Evolutionary conservation across 805 yeast genomes (phyloP).

Genomic region (Saturnispora bothae): DNA sequence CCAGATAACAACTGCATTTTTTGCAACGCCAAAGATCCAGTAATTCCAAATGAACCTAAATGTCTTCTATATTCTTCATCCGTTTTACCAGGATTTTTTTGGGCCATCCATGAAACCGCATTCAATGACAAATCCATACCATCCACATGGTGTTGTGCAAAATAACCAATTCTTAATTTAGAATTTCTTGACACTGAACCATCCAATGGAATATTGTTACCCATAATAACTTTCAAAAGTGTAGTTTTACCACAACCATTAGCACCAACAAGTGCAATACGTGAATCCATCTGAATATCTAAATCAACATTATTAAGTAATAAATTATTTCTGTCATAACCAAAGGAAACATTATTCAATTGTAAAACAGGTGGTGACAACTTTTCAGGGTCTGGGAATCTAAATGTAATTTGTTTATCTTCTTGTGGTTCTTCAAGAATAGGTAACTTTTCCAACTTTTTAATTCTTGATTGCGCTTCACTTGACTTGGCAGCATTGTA

Average conservation of each 20-base stretch:
- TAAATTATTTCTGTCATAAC: constrained; percentile 58
- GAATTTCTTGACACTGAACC: constrained; percentile 78
- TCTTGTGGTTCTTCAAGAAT: constrained; percentile 89
- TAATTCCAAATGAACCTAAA: constrained; percentile 93
- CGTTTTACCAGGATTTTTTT: constrained; percentile 80
- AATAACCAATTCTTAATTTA: constrained; percentile 86
- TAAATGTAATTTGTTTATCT: constrained; percentile 73
- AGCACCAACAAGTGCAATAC: constrained; percentile 97
- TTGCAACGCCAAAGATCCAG: constrained; percentile 87
- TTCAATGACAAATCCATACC: constrained; percentile 81
- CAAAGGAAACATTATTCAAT: constrained; percentile 77
- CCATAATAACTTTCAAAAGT: constrained; percentile 76
- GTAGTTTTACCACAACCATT: constrained; percentile 99
- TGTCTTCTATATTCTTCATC: constrained; percentile 97
- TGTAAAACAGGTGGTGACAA: constrained; percentile 90
- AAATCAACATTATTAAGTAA: constrained; percentile 70
- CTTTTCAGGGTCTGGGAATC: constrained; percentile 90
- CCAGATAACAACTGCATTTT: constrained; percentile 86
- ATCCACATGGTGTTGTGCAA: constrained; percentile 98
- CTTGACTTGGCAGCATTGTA: constrained; percentile 96
- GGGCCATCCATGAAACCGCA: constrained; percentile 93
- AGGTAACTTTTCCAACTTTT: constrained; percentile 91
- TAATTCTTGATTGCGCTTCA: constrained; percentile 97
- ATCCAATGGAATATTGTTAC: constrained; percentile 56
- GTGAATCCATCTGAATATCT: constrained; percentile 85